Evolutionary conservation across 176 grass and related monocot genomes (phyloP).

Genomic region (Neostapfia colusana): DNA sequence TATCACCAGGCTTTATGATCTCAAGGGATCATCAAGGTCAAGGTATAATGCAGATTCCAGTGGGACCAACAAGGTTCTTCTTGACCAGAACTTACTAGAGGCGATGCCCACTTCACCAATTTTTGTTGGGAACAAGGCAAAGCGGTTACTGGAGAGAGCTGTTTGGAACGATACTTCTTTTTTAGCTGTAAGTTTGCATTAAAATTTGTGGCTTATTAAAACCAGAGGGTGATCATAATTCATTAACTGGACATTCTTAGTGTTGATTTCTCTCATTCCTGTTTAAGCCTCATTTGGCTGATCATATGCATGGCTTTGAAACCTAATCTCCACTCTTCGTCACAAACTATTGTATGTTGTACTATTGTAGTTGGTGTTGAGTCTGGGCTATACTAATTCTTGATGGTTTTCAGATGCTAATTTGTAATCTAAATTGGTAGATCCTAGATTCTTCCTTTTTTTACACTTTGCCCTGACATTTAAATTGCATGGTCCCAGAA

Average conservation of each 20-base stretch:
- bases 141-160: slow-evolving; percentile 87
- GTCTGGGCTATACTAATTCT: not conserved
- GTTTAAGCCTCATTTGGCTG: not conserved
- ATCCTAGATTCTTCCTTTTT: not conserved
- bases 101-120: slow-evolving; percentile 98
- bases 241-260: not conserved
- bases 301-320: slow-evolving; percentile 9
- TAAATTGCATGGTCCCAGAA: not conserved
- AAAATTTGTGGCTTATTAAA: not conserved
- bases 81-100: slow-evolving; percentile 98
- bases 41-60: slow-evolving; percentile 90
- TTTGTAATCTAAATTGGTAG: slow-evolving; percentile 4
- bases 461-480: slow-evolving; percentile 14
- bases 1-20: slow-evolving; percentile 84
- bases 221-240: not conserved
- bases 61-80: slow-evolving; percentile 88
- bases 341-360: not conserved
- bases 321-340: not conserved
- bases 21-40: slow-evolving; percentile 95
- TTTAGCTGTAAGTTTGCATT: slow-evolving; percentile 78
- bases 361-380: not conserved
- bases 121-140: slow-evolving; percentile 99
- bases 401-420: not conserved
- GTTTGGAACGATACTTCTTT: slow-evolving; percentile 99
- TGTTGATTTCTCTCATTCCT: not conserved